phyloP scores from a whole-genome alignment of 805 yeast species.

The Isabelozyma gotoi region DNA sequence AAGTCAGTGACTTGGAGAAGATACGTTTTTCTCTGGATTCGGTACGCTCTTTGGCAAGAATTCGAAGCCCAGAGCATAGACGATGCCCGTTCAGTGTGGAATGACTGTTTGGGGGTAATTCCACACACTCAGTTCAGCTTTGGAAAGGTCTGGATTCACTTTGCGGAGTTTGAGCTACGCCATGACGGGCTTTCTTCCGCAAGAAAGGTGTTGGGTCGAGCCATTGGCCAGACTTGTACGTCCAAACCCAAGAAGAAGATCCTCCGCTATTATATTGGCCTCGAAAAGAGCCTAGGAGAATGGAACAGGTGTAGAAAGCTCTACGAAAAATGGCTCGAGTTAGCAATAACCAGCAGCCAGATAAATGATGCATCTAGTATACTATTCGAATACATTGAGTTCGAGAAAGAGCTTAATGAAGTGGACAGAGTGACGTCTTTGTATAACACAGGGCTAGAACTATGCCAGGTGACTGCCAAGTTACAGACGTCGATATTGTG shows the following conservation, averaged over 20 bases:
- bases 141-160: constrained; percentile 71
- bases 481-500: constrained; percentile 20
- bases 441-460: constrained; percentile 49
- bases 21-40: constrained; percentile 70
- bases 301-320: constrained; percentile 77
- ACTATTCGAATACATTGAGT: constrained; percentile 65
- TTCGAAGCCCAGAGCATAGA: constrained; percentile 39
- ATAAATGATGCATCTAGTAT: constrained; percentile 18
- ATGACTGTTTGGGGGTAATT: constrained; percentile 44
- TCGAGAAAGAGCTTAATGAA: constrained; percentile 72
- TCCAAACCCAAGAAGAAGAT: constrained; percentile 56
- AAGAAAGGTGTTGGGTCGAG: constrained; percentile 67
- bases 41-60: constrained; percentile 65
- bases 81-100: constrained; percentile 51
- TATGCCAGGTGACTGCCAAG: constrained; percentile 26
- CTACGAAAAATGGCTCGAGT: constrained; percentile 64
- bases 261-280: constrained; percentile 60
- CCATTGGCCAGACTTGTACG: constrained; percentile 53
- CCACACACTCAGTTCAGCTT: constrained; percentile 67
- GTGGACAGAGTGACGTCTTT: constrained; percentile 64
- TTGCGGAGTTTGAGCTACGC: constrained; percentile 73
- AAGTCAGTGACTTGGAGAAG: constrained; percentile 57
- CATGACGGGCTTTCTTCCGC: constrained; percentile 47
- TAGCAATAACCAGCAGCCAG: constrained; percentile 11
- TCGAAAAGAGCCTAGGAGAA: constrained; percentile 71